Percentiles rank a stretch among this genome's conserved stretches.
phyloP scores from a whole-genome alignment of 73 alveolate genomes.

The Symbiodinium pilosum region DNA sequence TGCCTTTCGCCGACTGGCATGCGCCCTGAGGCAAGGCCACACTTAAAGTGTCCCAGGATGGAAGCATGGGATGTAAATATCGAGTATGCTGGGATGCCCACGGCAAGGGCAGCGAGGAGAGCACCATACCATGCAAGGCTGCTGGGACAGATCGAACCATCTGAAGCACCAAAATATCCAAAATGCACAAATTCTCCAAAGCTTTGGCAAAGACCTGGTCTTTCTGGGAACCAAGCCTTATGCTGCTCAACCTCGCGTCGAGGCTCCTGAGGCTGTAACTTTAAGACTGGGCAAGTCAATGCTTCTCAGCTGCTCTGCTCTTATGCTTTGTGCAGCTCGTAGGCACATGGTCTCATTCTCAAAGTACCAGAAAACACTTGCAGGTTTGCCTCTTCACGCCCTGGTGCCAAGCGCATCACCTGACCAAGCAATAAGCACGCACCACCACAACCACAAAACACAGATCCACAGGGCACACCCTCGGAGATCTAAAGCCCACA shows the following conservation, averaged over 20 bases:
- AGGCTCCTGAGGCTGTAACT: too few species aligned
- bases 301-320: too few species aligned
- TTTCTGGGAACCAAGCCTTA: too few species aligned
- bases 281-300: too few species aligned
- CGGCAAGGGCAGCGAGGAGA: slow-evolving; percentile 52
- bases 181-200: too few species aligned
- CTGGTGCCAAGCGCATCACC: slow-evolving; percentile 15
- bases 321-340: too few species aligned
- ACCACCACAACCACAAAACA: not conserved
- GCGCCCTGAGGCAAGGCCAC: not conserved
- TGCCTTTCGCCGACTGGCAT: slow-evolving; percentile 18
- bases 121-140: slow-evolving; percentile 81
- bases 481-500: not conserved
- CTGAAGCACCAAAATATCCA: too few species aligned
- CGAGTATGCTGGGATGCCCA: not conserved
- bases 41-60: not conserved
- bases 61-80: not conserved
- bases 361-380: too few species aligned
- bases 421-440: not conserved
- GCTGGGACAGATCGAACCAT: slow-evolving; percentile 88
- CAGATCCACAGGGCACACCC: not conserved
- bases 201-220: too few species aligned
- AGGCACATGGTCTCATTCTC: too few species aligned
- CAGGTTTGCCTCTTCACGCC: not conserved
- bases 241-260: too few species aligned